Evolutionary conservation across 2,329 filamentous ascomycete species (phyloP), one percentile per base, ranked within the genome.

Genomic region (Seiridium unicorne): DNA sequence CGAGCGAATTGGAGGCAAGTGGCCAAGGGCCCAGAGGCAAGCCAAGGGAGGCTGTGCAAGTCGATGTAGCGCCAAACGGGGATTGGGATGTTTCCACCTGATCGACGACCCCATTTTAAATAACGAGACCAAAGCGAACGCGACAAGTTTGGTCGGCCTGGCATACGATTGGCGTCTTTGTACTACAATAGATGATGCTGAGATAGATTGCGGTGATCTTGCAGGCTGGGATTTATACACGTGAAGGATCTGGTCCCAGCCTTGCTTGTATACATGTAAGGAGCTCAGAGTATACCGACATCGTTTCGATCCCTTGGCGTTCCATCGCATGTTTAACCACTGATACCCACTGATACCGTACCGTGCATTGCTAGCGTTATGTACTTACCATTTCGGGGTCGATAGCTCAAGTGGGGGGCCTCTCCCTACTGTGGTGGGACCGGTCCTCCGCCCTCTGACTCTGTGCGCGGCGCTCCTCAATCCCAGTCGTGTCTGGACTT

Each of bases 21-120:
- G 31, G 59, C 59, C 59, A 60, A 60, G 59, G 31, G 31, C 51
- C 55, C 46, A 59, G 58, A 47, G 38, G 36, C 51, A 55, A 38
- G 59, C 59, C 55, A 60, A 60, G 55, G 18, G 59, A 60, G 59
- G 59, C 59, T 57, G 55, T 60, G 59, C 59, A 58, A 60, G 47
- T 35, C n/a, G 34, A 47, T 48, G 48, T 48, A 44, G 35, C 46
- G 47, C 31, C 47, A 42, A 44, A 46, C 36, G 58, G n/a, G 35
- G 54, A 53, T 35, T 51, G 49, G 49, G 49, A 35, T 53, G 49
- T 53, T 53, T 53, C 49, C 49, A 36, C 49, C 49, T 26, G 18
- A 9, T 36, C 18, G 34, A 38, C 26, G 38, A 38, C 18, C 11
- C 40, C 54, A 36, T 35, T 53, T 53, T 18, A 42, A 44, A 55